Base-by-base conservation (phyloP, 371 early-diverging fungal species). In the Amoeboaphelidium protococcarum region DNA sequence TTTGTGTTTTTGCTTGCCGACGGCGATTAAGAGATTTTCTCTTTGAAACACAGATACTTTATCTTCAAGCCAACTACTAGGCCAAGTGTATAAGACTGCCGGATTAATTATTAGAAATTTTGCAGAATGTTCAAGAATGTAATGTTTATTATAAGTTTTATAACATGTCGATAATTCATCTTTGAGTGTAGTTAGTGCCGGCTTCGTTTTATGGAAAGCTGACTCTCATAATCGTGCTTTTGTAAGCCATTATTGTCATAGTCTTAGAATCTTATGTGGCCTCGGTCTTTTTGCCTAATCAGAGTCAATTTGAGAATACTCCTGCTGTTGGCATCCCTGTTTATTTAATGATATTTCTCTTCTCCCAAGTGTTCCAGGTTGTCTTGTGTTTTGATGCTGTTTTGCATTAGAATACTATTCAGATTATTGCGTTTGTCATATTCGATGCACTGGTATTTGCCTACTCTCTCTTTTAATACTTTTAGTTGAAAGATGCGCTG, bases 331-430 rank as follows among this genome's bases (percentile, higher is more conserved):
- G 72, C 42, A 72, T 77, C 31, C 76, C 78, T 27, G 75, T 76
- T 3, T 82, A 82, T 51, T 54, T 79, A 40, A 67, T 74, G 52
- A 77, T 82, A 47, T 82, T 82, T 56, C 71, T 76, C 47, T 54
- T 73, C 45, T 69, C 74, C 6, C 76, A 76, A 59, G 50, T 82
- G 13, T 80, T 76, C 52, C 75, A 75, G 57, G 63, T 79, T 6
- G 62, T 67, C 23, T 54, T 80, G 23, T 64, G 71, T 27, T 72
- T 72, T 69, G 83, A 82, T 59, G 80, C 80, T 25, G 79, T 80
- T 2, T 71, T 69, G 31, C 67, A 72, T 41, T 68, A 77, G 58
- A 87, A 89, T 60, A 85, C 82, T 0, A 80, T 87, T 49, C 85
- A 87, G 58, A 67, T 86, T 26, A 74, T 85, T 51, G 80, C 76